Evolutionary conservation across 768 basidiomycete species (phyloP), one percentile per base, ranked within the genome.

Genomic region (Kwoniella dejecticola): DNA sequence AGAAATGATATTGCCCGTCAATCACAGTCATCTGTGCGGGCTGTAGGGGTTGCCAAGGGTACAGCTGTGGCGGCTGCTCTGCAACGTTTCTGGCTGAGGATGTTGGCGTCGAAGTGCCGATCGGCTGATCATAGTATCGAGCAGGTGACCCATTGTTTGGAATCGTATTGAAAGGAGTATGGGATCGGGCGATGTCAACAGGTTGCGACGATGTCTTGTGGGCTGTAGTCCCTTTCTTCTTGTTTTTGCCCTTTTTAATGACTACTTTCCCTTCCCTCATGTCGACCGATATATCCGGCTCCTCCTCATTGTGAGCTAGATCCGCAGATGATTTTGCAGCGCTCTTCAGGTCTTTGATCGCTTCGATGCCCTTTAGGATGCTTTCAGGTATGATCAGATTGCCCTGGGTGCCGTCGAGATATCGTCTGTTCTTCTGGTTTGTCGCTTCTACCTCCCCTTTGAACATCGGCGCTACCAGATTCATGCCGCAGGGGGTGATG

Each of bases 391-490:
- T 54, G 23, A 62, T 55, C 19, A 62, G 7, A 33, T 62, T 62
- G 11, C 60, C 60, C 30, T 46, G 27, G 12, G 46, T 27, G 6
- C 60, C 60, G 26, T 55, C 52, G 36, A 62, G 54, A 38, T 48
- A 65, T 24, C 21, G 31, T 15, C n/a, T 46, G 21, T 33, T 48
- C 23, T 52, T 42, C 11, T 40, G 15, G 19, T n/a, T 29, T 8
- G 23, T 11, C 10, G 29, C 23, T 27, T 33, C 36, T 8, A 12
- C 11, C 11, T 44, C 40, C 7, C 44, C 36, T 49, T 52, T 24
- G 36, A 55, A 60, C 11, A 44, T 55, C 6, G 64, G 64, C 27
- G 64, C 64, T 30, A 65, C 41, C 15, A 65, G 64, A 4, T 58
- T 57, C 19, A 48, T 56, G 12, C 64, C 64, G 26, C 64, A 60